Evolutionary conservation across 208 protist genomes (phyloP).

Genomic region (Ichthyophonus hoferi): DNA sequence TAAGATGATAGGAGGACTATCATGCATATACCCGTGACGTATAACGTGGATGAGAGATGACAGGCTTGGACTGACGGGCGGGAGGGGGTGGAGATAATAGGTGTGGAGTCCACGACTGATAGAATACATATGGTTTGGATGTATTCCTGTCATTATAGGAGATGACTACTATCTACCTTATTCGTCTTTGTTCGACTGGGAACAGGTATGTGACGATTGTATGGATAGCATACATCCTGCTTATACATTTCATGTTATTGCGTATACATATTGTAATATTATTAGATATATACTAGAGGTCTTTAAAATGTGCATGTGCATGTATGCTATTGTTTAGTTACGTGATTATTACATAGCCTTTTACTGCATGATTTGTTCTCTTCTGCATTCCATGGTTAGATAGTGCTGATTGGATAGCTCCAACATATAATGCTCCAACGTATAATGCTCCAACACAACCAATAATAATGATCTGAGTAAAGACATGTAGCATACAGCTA

Average conservation of each 20-base stretch:
- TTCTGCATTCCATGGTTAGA: not conserved
- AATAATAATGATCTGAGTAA: too few species aligned
- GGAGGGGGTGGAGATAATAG: too few species aligned
- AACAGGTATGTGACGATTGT: not conserved
- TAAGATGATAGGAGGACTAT: too few species aligned
- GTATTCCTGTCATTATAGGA: conserved; percentile 33
- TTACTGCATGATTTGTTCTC: not conserved
- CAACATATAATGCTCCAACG: too few species aligned
- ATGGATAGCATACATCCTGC: not conserved
- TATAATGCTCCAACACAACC: too few species aligned
- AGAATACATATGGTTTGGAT: conserved; percentile 37
- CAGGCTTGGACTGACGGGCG: too few species aligned
- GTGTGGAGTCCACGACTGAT: conserved; percentile 26
- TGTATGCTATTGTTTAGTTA: not conserved
- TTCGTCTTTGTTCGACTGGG: conserved; percentile 21
- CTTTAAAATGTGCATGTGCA: too few species aligned
- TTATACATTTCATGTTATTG: not conserved
- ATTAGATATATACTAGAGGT: not conserved
- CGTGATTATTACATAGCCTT: not conserved
- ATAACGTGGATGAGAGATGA: too few species aligned
- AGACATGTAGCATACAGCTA: not conserved
- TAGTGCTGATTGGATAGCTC: too few species aligned
- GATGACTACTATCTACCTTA: conserved; percentile 37
- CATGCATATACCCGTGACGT: too few species aligned
- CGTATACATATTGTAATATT: not conserved